Base-by-base conservation (phyloP, 495 filamentous ascomycete genomes). In the Talaromyces adpressus region DNA sequence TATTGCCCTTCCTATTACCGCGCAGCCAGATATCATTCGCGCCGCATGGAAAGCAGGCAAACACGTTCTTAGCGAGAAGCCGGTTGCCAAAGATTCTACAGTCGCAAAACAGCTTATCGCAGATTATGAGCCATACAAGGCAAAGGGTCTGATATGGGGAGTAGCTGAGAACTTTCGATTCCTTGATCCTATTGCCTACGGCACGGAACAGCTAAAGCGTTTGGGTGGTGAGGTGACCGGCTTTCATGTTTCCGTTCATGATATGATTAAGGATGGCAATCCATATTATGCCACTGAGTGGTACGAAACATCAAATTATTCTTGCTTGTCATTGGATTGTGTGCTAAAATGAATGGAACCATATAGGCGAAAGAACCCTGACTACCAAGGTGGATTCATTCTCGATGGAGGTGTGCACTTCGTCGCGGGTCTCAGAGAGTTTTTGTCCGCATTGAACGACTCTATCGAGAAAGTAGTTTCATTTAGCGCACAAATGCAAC, bases 91-190 rank as follows among this genome's bases (percentile, higher is more conserved):
- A 67, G 85, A 91, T 69, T 67, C 91, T 20, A 75, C 78, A 2
- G 77, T 83, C 0, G 91, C 87, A 8, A 76, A 78, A 41, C 78
- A 85, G 30, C 79, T 94, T 32, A 70, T 91, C 45, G 59, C 77
- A 7, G 90, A 84, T 79, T 90, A 88, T 67, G 71, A 81, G 57
- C 77, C 81, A 12, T 79, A 82, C 34, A 74, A 80, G 59, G 65
- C 70, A 16, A 71, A 63, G 29, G 81, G 81, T 61, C 76, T 81
- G 0, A 73, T 79, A 59, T 88, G 89, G 76, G 79, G 77, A 20
- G 85, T 93, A 14, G 91, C 87, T 0, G 91, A 93, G 77, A 92
- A 93, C 69, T 90, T 84, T 70, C 84, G 91, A 16, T 93, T 86
- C 72, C 65, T 84, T 41, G 80, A 79, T 20, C 77, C 80, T 53